Conservation (phyloP, 257 asterid species). For the Petunia axillaris region DNA sequence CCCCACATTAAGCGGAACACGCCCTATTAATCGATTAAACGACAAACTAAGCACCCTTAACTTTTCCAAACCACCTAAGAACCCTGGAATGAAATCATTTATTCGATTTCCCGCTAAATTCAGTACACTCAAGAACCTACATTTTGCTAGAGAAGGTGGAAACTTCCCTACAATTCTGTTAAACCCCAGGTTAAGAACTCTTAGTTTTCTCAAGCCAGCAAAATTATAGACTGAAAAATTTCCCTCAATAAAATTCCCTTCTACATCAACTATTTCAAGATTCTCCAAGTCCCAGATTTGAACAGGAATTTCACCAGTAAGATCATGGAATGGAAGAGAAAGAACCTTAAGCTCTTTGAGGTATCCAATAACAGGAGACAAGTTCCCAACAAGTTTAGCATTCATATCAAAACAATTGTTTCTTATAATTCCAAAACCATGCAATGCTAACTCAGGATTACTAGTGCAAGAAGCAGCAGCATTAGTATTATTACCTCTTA, state of each 20-base stretch:
- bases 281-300: conserved; percentile 79
- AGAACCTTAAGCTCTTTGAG: conserved; percentile 64
- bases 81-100: conserved; percentile 62
- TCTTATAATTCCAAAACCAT: conserved; percentile 80
- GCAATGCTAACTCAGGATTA: conserved; percentile 68
- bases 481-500: conserved; percentile 63
- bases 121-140: conserved; percentile 54
- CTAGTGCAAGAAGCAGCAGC: conserved; percentile 57
- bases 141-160: conserved; percentile 58
- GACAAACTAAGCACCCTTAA: conserved; percentile 79
- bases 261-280: conserved; percentile 86
- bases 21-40: conserved; percentile 67
- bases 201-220: conserved; percentile 60
- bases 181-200: conserved; percentile 76
- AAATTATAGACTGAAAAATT: conserved; percentile 48
- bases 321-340: conserved; percentile 76
- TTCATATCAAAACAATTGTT: conserved; percentile 44
- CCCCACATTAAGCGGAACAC: conserved; percentile 63
- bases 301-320: conserved; percentile 71
- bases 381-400: conserved; percentile 52
- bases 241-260: conserved; percentile 75
- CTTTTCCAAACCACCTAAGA: conserved; percentile 56
- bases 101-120: conserved; percentile 83
- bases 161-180: conserved; percentile 62
- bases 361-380: conserved; percentile 54